Conservation (phyloP, 495 filamentous ascomycete species). For the Pseudotulostoma volvatum region DNA sequence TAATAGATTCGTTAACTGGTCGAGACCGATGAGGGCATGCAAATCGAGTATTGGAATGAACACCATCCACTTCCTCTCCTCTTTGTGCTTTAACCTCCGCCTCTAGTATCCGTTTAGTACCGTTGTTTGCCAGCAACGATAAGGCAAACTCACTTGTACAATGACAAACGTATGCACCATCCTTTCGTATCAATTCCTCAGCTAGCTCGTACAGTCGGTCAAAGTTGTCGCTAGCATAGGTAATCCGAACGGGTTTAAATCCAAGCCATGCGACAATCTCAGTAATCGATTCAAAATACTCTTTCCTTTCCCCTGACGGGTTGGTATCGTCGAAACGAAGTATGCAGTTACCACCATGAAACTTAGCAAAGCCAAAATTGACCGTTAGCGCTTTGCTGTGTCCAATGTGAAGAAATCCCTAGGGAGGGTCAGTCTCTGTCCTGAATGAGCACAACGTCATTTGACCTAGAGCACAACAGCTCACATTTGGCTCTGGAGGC, state of each 20-base stretch:
- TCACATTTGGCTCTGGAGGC: conserved; percentile 64
- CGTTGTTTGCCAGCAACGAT: no score
- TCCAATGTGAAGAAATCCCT: conserved; percentile 73
- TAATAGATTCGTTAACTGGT: conserved; percentile 55
- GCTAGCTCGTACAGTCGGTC: conserved; percentile 73
- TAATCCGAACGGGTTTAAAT: conserved; percentile 61
- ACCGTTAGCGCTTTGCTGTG: conserved; percentile 94
- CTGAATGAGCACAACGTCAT: no score
- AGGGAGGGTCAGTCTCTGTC: no score
- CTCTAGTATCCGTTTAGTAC: no score
- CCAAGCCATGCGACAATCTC: conserved; percentile 73
- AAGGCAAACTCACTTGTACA: conserved; percentile 40
- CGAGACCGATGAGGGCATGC: conserved; percentile 66
- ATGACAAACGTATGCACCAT: conserved; percentile 66
- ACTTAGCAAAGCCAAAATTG: conserved; percentile 89
- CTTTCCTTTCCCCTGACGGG: conserved; percentile 65
- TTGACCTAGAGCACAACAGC: neutral
- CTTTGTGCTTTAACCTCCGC: conserved; percentile 70
- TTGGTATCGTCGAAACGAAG: conserved; percentile 70
- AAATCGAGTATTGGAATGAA: conserved; percentile 52
- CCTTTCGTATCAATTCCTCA: conserved; percentile 62
- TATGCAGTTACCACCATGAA: conserved; percentile 57
- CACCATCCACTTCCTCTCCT: conserved; percentile 52
- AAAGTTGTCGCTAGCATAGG: conserved; percentile 73
- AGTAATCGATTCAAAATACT: conserved; percentile 60